Conservation (phyloP, 1,284 basidiomycete species). For the Takashimella tepidaria region DNA sequence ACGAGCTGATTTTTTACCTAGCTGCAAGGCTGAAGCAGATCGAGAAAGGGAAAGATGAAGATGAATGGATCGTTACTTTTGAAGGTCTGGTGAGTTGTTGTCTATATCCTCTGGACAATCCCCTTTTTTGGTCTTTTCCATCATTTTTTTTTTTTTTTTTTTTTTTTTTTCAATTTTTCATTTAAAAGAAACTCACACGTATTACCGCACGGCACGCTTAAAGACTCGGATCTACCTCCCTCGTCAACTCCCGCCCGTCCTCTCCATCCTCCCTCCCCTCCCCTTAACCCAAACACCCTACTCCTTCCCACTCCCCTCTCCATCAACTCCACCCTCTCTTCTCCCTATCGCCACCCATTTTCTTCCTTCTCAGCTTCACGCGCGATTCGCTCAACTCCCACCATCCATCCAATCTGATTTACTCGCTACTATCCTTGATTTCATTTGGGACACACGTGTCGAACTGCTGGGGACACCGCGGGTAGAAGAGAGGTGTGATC, state of each 20-base stretch:
- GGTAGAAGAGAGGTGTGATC: slow-evolving; percentile 23
- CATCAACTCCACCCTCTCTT: slow-evolving; percentile 18
- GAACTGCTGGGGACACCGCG: slow-evolving; percentile 35
- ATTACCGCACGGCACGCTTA: no score
- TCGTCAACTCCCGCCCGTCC: slow-evolving; percentile 35
- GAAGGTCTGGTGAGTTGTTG: slow-evolving; percentile 34
- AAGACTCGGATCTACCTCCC: slow-evolving; percentile 39
- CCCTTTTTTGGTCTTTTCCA: no score
- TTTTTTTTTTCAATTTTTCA: not conserved
- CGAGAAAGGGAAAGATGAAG: slow-evolving; percentile 22
- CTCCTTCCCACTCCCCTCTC: slow-evolving; percentile 31
- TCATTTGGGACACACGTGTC: slow-evolving; percentile 35
- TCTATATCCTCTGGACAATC: not conserved
- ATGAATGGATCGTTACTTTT: slow-evolving; percentile 23
- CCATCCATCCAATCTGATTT: slow-evolving; percentile 35
- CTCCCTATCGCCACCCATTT: slow-evolving; percentile 28
- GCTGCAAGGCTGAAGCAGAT: slow-evolving; percentile 39
- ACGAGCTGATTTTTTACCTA: slow-evolving; percentile 2
- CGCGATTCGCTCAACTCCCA: slow-evolving; percentile 27
- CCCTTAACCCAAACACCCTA: slow-evolving; percentile 30
- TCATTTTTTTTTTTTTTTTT: no score
- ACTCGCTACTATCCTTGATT: slow-evolving; percentile 31
- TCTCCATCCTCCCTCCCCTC: slow-evolving; percentile 37
- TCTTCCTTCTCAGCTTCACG: slow-evolving; percentile 34
- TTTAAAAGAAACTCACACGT: not conserved